phyloP scores from a whole-genome alignment of 805 yeast genomes.

The Sungouiella thailandica region DNA sequence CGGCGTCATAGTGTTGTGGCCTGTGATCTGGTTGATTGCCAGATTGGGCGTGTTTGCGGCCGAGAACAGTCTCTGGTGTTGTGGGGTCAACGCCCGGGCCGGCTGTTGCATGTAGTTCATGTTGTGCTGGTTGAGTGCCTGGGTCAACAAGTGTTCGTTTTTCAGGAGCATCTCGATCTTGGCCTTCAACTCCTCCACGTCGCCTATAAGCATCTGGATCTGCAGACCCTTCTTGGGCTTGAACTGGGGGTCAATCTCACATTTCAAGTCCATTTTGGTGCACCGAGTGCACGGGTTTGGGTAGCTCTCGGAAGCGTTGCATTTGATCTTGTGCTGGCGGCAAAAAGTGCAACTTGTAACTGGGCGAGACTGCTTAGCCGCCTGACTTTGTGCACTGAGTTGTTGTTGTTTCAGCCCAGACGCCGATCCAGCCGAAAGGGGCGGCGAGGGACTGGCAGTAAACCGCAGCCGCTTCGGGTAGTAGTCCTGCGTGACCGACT shows the following conservation, averaged over 20 bases:
- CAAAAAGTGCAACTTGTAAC: slow-evolving; percentile 93
- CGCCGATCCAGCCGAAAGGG: not conserved
- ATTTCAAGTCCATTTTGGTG: slow-evolving; percentile 68
- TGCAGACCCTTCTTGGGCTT: slow-evolving; percentile 91
- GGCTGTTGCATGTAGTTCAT: slow-evolving; percentile 22
- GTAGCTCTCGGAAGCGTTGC: slow-evolving; percentile 81
- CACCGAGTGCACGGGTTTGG: slow-evolving; percentile 84
- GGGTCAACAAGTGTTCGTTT: slow-evolving; percentile 64
- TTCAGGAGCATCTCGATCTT: slow-evolving; percentile 61
- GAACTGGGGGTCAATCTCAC: slow-evolving; percentile 89
- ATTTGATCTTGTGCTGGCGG: slow-evolving; percentile 88
- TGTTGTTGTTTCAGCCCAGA: not conserved
- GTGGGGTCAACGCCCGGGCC: slow-evolving; percentile 9
- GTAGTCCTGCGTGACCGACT: slow-evolving; percentile 8
- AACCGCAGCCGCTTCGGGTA: slow-evolving; percentile 11
- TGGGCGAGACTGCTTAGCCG: slow-evolving; percentile 52
- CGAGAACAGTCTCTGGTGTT: slow-evolving; percentile 5
- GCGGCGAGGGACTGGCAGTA: slow-evolving; percentile 4
- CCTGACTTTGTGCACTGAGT: no score
- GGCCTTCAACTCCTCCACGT: slow-evolving; percentile 73
- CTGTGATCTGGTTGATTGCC: slow-evolving; percentile 14
- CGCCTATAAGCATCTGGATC: slow-evolving; percentile 76
- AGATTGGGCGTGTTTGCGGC: slow-evolving; percentile 9
- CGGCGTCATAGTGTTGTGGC: slow-evolving; percentile 5
- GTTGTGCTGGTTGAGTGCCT: slow-evolving; percentile 49